Evolutionary conservation across 371 early-diverging fungal genomes (phyloP).

Genomic region (Rhizopus delemar): DNA sequence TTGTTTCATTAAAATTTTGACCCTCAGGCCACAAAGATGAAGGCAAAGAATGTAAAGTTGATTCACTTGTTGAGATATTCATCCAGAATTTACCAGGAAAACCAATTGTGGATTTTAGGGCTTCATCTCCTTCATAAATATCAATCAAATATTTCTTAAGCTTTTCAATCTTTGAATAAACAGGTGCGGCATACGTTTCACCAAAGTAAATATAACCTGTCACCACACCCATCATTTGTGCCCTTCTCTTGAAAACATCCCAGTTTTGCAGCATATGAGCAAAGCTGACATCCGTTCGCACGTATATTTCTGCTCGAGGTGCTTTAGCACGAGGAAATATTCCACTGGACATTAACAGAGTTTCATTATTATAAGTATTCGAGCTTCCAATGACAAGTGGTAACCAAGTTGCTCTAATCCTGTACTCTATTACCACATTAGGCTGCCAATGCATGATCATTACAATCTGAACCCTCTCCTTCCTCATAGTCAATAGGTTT

Average conservation of each 20-base stretch:
- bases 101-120: conserved; percentile 47
- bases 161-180: conserved; percentile 66
- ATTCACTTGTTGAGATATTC: background rate
- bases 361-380: conserved; percentile 24
- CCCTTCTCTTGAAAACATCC: conserved; percentile 42
- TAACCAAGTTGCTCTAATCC: conserved; percentile 59
- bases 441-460: conserved; percentile 85
- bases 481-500: conserved; percentile 31
- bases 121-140: conserved; percentile 76
- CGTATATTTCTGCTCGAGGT: conserved; percentile 50
- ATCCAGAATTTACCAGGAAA: conserved; percentile 40
- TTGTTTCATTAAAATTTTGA: background rate
- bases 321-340: conserved; percentile 45
- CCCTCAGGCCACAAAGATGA: conserved; percentile 6
- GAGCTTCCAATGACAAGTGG: conserved; percentile 39
- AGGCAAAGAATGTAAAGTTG: background rate
- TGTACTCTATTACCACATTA: conserved; percentile 85
- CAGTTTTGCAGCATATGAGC: conserved; percentile 54
- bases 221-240: conserved; percentile 52
- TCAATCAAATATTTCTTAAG: conserved; percentile 68
- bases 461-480: conserved; percentile 67
- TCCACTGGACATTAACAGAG: conserved; percentile 30
- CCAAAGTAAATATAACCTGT: conserved; percentile 43
- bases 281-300: conserved; percentile 44
- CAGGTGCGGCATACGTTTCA: conserved; percentile 50